These are phyloP conservation scores for Verbascum thapsus DNA, from an alignment of 257 asterid species.

Conservation along the genomic window DNA sequence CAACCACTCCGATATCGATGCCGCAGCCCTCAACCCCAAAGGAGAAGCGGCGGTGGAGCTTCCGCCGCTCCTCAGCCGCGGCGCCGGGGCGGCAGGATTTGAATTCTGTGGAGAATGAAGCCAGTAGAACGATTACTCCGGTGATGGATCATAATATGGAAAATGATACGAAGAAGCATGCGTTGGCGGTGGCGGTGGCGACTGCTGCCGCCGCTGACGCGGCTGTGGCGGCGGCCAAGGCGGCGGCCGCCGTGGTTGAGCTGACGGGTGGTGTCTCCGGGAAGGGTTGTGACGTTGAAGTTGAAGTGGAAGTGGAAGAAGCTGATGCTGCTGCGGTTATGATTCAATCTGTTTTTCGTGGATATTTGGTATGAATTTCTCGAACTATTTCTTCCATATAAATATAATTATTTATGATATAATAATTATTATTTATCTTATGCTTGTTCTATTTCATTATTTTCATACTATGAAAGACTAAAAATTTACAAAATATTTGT, in stretches of 20 bases:
- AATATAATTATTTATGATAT: too few relatives aligned
- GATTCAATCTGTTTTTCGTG: constrained; percentile 83
- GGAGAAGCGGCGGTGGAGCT: constrained; percentile 94
- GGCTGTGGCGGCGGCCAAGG: constrained; percentile 69
- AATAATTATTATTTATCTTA: too few relatives aligned
- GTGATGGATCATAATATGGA: constrained; percentile 23
- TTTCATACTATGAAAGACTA: too few relatives aligned
- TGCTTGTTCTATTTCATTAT: too few relatives aligned
- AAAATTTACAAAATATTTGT: too few relatives aligned
- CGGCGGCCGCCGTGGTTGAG: constrained; percentile 73
- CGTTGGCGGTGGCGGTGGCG: constrained; percentile 68
- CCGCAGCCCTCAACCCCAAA: constrained; percentile 64
- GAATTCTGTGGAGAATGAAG: constrained; percentile 27
- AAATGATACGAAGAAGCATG: constrained; percentile 54
- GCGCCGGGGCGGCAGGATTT: constrained; percentile 48
- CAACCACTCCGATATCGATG: constrained; percentile 45
- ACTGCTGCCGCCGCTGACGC: constrained; percentile 77
- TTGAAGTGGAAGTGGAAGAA: constrained; percentile 44
- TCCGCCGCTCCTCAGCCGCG: constrained; percentile 84
- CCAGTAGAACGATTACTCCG: not conserved
- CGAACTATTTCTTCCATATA: too few relatives aligned
- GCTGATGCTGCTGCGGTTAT: constrained; percentile 71
- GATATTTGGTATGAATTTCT: constrained; percentile 58
- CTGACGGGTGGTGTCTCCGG: constrained; percentile 45
- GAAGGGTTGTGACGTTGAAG: constrained; percentile 27